Evolutionary conservation across 129 eudicot genomes (phyloP), one percentile per base, ranked within the genome.

Genomic region (Rutidosis leptorrhynchoides): DNA sequence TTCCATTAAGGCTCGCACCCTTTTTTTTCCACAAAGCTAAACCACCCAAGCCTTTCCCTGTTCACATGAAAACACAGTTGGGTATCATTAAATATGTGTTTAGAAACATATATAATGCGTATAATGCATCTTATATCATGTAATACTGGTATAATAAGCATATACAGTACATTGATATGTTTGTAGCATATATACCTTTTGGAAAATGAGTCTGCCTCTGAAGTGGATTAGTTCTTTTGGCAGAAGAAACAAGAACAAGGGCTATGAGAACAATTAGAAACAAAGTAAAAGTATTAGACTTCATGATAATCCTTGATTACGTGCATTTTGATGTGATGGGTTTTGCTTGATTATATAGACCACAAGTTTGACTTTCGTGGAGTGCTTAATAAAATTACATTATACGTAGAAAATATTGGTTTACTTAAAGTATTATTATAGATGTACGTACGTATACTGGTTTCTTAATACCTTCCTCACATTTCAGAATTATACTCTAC

Each of bases 201-300:
- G 59, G 59, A 54, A 20, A 8, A 54, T 54, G 24, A 32, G 17
- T 16, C 35, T 54, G 24, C 21, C 11, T 16, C 35, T 68, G 35
- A 2, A 63, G 1, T 32, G 72, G 61, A 56, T 58, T 25, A 69
- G 62, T 24, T 35, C 54, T 69, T 69, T 33, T 21, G 22, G 64
- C 73, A 0, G 15, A 69, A 56, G 73, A 35, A 56, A 57, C 9
- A 3, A 56, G 40, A 24, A 56, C 24, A 45, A 64, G 57, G n/a
- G 57, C 25, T 7, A 64, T 43, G 43, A 43, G 25, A 45, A 64
- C 32, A 42, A 20, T 40, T 0, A 37, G 3, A 17, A 20, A 63
- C n/a, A n/a, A n/a, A n/a, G n/a, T n/a, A n/a, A n/a, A n/a, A n/a
- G n/a, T n/a, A n/a, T n/a, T n/a, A n/a, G n/a, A n/a, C n/a, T n/a